A percentile compares a stretch with the other conserved stretches of the same genome.
Evolutionary conservation across 495 filamentous ascomycete genomes (phyloP).

Genomic region (Aspergillus incahuasiensis): DNA sequence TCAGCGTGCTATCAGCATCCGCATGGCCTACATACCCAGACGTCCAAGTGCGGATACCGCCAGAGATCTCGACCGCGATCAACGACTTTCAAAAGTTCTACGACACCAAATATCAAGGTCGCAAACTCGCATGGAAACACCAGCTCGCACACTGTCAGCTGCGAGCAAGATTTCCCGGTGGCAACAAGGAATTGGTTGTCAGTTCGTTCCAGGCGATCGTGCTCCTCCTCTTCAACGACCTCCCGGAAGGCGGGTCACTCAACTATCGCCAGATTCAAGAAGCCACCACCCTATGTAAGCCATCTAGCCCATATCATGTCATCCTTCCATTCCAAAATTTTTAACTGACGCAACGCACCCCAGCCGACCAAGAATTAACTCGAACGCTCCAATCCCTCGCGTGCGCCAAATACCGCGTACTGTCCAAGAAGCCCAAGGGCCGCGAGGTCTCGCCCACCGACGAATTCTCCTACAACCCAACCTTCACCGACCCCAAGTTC

Average conservation of each 20-base stretch:
- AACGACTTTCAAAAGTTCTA: slow-evolving; percentile 77
- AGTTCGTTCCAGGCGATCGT: slow-evolving; percentile 89
- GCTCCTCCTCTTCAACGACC: slow-evolving; percentile 83
- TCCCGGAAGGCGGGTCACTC: slow-evolving; percentile 51
- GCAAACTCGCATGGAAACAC: slow-evolving; percentile 88
- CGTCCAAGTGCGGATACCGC: slow-evolving; percentile 67
- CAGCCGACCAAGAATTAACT: slow-evolving; percentile 70
- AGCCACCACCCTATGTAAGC: slow-evolving; percentile 62
- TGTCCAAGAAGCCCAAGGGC: slow-evolving; percentile 80
- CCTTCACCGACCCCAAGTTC: slow-evolving; percentile 75
- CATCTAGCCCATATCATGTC: background rate
- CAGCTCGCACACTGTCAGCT: slow-evolving; percentile 82
- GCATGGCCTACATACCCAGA: slow-evolving; percentile 94
- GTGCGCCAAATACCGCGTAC: slow-evolving; percentile 81
- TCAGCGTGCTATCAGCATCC: slow-evolving; percentile 78
- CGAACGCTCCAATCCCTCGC: slow-evolving; percentile 93
- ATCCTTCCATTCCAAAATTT: background rate
- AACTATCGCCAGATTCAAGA: slow-evolving; percentile 65
- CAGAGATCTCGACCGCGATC: slow-evolving; percentile 62
- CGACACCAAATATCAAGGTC: slow-evolving; percentile 76
- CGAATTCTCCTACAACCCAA: slow-evolving; percentile 71
- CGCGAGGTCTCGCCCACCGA: slow-evolving; percentile 73
- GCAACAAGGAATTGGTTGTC: slow-evolving; percentile 79
- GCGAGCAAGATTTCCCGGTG: slow-evolving; percentile 69
- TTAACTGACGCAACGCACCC: slow-evolving; percentile 36